phyloP scores from a whole-genome alignment of 31 red algal genomes.

The Odonthalia washingtoniensis region DNA sequence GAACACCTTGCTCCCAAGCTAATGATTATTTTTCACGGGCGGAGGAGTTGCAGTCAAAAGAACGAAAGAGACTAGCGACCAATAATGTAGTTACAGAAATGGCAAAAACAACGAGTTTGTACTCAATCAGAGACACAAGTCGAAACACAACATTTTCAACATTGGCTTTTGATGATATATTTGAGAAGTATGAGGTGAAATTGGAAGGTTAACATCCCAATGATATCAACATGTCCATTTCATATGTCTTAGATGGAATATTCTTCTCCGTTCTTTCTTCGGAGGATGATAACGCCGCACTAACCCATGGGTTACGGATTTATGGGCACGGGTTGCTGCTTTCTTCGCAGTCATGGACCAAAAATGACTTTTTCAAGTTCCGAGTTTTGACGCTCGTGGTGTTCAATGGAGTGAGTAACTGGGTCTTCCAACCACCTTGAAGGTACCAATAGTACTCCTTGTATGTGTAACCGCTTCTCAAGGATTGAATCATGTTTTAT shows the following conservation, averaged over 20 bases:
- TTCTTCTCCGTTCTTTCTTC: conserved; percentile 78
- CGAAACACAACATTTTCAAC: too few species aligned
- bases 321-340: conserved; percentile 67
- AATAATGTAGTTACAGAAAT: too few species aligned
- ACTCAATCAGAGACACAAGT: too few species aligned
- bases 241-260: conserved; percentile 68
- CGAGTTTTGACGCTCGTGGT: too few species aligned
- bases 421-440: conserved; percentile 67
- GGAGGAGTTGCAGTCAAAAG: too few species aligned
- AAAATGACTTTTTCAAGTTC: conserved; percentile 56
- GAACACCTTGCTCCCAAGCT: too few species aligned
- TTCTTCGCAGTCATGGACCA: conserved; percentile 53
- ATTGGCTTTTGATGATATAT: too few species aligned
- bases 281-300: conserved; percentile 70
- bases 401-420: conserved; percentile 71
- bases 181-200: too few species aligned
- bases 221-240: conserved; percentile 74
- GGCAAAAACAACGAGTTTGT: too few species aligned
- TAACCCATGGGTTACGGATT: conserved; percentile 63
- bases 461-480: conserved; percentile 66
- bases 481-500: conserved; percentile 76
- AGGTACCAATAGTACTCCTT: conserved; percentile 67
- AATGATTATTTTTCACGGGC: too few species aligned
- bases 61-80: too few species aligned
- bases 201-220: too few species aligned